Conservation (phyloP, 495 filamentous ascomycete species). For the Pyrenula massariospora region DNA sequence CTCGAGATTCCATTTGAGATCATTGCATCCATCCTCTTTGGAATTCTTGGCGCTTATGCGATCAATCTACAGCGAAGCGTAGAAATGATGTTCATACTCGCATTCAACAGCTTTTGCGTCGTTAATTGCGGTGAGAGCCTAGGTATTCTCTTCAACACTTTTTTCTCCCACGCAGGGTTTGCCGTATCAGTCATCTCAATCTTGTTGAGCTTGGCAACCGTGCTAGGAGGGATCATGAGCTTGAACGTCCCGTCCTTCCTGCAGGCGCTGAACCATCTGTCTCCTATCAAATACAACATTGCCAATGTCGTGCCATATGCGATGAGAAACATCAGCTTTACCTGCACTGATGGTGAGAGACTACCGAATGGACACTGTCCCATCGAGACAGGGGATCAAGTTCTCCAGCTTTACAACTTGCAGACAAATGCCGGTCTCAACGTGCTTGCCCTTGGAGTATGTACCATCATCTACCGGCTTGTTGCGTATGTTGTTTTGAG, state of each 20-base stretch:
- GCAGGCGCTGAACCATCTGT: constrained; percentile 56
- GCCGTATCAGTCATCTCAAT: constrained; percentile 57
- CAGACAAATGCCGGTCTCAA: constrained; percentile 43
- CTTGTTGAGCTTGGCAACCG: constrained; percentile 49
- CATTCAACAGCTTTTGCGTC: constrained; percentile 59
- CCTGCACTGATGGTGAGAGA: constrained; percentile 40
- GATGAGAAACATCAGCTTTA: constrained; percentile 41
- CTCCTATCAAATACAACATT: constrained; percentile 54
- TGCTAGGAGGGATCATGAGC: constrained; percentile 59
- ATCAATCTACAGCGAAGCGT: constrained; percentile 49
- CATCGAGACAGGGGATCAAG: constrained; percentile 49
- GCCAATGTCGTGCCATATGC: constrained; percentile 51
- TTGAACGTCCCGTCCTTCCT: constrained; percentile 52
- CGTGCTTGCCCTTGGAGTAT: constrained; percentile 45
- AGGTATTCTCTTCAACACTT: constrained; percentile 71
- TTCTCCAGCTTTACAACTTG: constrained; percentile 50
- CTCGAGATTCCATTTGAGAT: constrained; percentile 63
- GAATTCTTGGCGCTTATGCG: constrained; percentile 43
- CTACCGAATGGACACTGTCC: constrained; percentile 46
- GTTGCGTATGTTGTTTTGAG: constrained; percentile 52
- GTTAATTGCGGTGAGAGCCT: constrained; percentile 62
- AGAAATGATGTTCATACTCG: constrained; percentile 50
- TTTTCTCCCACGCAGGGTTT: constrained; percentile 64
- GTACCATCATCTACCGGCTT: constrained; percentile 49
- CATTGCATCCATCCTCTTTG: constrained; percentile 48